Percentiles rank a stretch among this genome's conserved stretches.
Conservation (phyloP, 345 rosid species). For the Salix brachista region DNA sequence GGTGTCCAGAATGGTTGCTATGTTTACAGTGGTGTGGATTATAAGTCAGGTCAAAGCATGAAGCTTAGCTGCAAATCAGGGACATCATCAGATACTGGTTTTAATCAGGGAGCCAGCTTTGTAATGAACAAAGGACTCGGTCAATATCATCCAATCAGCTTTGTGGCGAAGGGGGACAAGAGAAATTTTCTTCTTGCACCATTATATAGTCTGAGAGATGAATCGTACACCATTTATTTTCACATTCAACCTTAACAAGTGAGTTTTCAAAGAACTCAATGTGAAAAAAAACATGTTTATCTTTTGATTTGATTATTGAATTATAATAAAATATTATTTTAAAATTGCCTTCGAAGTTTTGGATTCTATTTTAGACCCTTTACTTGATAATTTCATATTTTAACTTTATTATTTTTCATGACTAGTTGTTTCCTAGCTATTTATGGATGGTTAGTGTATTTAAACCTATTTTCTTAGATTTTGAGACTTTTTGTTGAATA, state of each 20-base stretch:
- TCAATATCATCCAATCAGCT: slow-evolving; percentile 72
- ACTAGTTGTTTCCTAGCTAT: no score
- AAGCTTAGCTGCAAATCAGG: slow-evolving; percentile 50
- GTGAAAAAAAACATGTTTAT: no score
- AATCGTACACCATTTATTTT: slow-evolving; percentile 75
- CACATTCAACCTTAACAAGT: slow-evolving; percentile 36
- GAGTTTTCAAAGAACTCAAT: no score
- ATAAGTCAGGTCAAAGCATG: slow-evolving; percentile 31
- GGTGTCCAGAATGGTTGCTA: slow-evolving; percentile 51
- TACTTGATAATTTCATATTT: no score
- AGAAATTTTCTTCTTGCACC: slow-evolving; percentile 73
- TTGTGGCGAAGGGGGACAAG: slow-evolving; percentile 53
- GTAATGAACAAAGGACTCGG: slow-evolving; percentile 41
- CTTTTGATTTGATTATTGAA: no score
- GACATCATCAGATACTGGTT: slow-evolving; percentile 23
- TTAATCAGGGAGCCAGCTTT: slow-evolving; percentile 57
- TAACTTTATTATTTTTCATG: no score
- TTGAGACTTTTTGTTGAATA: no score
- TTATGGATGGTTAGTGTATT: no score
- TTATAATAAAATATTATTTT: no score
- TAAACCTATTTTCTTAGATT: no score
- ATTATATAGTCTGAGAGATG: slow-evolving; percentile 68
- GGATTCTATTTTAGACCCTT: no score
- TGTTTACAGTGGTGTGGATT: slow-evolving; percentile 41
- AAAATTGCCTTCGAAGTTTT: no score